A percentile compares a stretch with the other conserved stretches of the same genome.
Evolutionary conservation across 139 green algal genomes (phyloP).

Genomic region (Auxenochlorella protothecoides): DNA sequence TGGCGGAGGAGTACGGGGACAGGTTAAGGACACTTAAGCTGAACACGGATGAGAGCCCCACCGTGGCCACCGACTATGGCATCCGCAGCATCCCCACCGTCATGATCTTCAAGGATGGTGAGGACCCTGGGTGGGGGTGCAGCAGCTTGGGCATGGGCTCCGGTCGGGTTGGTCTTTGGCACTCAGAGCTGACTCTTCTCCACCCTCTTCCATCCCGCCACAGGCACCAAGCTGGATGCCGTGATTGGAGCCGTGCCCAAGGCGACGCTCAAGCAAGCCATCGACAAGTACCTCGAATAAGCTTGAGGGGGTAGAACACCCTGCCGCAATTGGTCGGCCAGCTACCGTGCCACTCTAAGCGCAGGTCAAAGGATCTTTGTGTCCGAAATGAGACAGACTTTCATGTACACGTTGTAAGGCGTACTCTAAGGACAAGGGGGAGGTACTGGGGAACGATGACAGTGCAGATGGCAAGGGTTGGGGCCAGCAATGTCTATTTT

Average conservation of each 20-base stretch:
- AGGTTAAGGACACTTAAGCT: conserved; percentile 77
- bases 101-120: conserved; percentile 89
- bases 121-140: no score
- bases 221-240: conserved; percentile 91
- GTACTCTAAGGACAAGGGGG: neutral
- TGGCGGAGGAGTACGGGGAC: conserved; percentile 63
- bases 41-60: conserved; percentile 95
- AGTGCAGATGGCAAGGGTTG: neutral
- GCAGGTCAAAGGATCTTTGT: no score
- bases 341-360: no score
- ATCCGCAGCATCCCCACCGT: conserved; percentile 94
- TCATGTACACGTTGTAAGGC: no score
- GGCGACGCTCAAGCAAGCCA: conserved; percentile 67
- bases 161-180: no score
- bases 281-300: conserved; percentile 86
- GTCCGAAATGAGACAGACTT: no score
- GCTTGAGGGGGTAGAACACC: neutral
- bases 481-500: neutral
- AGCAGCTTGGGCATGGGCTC: neutral
- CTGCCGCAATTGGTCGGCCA: no score
- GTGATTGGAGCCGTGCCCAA: conserved; percentile 98
- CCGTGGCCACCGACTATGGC: conserved; percentile 87
- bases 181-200: no score
- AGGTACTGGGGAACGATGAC: neutral
- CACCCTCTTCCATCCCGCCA: neutral